phyloP scores from a whole-genome alignment of 345 rosid genomes.

The Leavenworthia alabamica region DNA sequence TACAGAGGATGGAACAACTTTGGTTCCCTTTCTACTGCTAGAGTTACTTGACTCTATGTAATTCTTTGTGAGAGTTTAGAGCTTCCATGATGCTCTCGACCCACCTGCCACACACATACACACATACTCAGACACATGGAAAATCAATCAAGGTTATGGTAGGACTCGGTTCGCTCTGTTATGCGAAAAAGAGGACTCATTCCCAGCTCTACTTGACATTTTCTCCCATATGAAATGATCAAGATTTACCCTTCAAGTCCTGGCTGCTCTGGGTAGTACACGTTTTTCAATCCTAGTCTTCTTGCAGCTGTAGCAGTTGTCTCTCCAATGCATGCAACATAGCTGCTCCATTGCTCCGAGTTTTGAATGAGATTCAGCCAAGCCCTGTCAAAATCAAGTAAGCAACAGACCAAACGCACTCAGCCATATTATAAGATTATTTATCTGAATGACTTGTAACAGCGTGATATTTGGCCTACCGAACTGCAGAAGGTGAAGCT shows the following conservation, averaged over 20 bases:
- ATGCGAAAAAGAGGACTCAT: not conserved
- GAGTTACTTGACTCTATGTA: not conserved
- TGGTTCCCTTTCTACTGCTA: not conserved
- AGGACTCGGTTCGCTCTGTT: not conserved
- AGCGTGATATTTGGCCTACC: conserved; percentile 45
- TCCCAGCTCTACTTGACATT: not conserved
- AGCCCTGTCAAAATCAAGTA: conserved; percentile 45
- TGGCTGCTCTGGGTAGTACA: conserved; percentile 67
- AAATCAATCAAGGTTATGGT: not conserved
- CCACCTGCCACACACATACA: conserved; percentile 53
- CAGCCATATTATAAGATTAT: not conserved
- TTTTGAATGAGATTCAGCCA: conserved; percentile 67
- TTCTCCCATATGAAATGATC: not conserved
- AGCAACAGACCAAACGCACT: conserved; percentile 11
- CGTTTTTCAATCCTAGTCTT: conserved; percentile 62
- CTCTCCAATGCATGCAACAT: conserved; percentile 89
- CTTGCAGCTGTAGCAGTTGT: conserved; percentile 85
- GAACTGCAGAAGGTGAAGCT: conserved; percentile 88
- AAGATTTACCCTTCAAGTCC: conserved; percentile 81
- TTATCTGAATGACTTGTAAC: not conserved
- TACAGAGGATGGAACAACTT: not conserved
- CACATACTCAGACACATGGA: not conserved
- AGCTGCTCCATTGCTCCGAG: conserved; percentile 47
- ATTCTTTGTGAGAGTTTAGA: conserved; percentile 35
- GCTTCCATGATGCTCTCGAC: conserved; percentile 73